Evolutionary conservation across 305 asterid species (phyloP).

Genomic region (Petunia hybrid): DNA sequence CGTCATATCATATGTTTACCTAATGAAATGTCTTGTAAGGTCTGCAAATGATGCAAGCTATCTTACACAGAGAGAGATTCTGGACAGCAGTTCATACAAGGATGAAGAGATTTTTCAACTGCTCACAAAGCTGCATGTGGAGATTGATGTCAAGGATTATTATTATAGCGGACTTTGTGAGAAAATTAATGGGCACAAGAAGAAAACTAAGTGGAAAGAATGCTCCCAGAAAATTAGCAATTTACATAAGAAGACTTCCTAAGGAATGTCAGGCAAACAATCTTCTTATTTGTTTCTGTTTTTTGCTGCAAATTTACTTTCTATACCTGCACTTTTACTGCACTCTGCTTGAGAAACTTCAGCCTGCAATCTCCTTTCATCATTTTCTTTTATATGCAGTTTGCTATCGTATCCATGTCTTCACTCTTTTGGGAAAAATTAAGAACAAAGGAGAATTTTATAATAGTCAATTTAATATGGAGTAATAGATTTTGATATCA

Average conservation of each 20-base stretch:
- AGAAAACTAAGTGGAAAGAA: slow-evolving; percentile 35
- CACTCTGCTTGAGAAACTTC: slow-evolving; percentile 36
- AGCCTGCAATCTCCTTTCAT: neutral
- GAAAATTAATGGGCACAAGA: slow-evolving; percentile 38
- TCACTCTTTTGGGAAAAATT: no score
- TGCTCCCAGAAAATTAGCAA: slow-evolving; percentile 41
- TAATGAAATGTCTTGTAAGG: slow-evolving; percentile 49
- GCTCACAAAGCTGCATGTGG: slow-evolving; percentile 43
- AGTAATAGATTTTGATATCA: no score
- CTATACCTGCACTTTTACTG: slow-evolving; percentile 37
- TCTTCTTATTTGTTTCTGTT: slow-evolving; percentile 42
- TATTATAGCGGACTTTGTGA: slow-evolving; percentile 58
- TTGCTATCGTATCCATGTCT: neutral
- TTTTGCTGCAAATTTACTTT: slow-evolving; percentile 43
- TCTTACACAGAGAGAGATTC: slow-evolving; percentile 44
- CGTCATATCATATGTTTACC: slow-evolving; percentile 47
- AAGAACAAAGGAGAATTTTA: no score
- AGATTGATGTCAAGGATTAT: slow-evolving; percentile 47
- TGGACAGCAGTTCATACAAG: slow-evolving; percentile 38
- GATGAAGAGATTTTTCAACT: slow-evolving; percentile 44
- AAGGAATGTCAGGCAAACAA: slow-evolving; percentile 45
- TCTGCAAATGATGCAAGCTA: slow-evolving; percentile 46
- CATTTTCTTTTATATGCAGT: neutral
- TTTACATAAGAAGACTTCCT: slow-evolving; percentile 37
- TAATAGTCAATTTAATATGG: no score